Evolutionary conservation across 352 stramenopile species (phyloP).

Genomic region (Globisporangium iwayamae): DNA sequence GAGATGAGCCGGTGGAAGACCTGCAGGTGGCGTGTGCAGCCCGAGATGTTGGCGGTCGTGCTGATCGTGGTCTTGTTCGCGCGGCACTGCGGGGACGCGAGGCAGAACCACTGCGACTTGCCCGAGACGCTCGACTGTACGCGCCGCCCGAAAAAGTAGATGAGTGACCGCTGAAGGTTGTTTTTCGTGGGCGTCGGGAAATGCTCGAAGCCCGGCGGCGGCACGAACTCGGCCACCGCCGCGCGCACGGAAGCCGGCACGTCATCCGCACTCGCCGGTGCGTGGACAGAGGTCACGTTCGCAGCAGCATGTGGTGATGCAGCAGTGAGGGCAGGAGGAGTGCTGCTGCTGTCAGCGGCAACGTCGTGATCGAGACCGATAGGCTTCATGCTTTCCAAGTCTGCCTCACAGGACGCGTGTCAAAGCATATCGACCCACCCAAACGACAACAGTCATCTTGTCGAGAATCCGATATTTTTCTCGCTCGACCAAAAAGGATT

Average conservation of each 20-base stretch:
- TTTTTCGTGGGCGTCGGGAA: slow-evolving; percentile 24
- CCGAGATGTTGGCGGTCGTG: slow-evolving; percentile 23
- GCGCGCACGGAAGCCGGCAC: slow-evolving; percentile 11
- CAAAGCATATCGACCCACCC: no score
- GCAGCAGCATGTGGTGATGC: background rate
- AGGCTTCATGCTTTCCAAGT: background rate
- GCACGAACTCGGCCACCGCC: slow-evolving; percentile 15
- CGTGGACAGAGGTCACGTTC: background rate
- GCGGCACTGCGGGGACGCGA: slow-evolving; percentile 20
- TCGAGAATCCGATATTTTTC: no score
- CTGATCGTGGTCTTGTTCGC: slow-evolving; percentile 23
- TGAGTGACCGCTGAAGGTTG: slow-evolving; percentile 24
- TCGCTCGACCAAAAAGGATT: no score
- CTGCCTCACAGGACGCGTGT: no score
- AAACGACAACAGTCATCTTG: no score
- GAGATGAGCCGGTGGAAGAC: slow-evolving; percentile 25
- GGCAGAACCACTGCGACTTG: slow-evolving; percentile 25
- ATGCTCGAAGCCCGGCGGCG: slow-evolving; percentile 16
- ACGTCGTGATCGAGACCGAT: background rate
- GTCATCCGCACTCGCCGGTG: slow-evolving; percentile 8
- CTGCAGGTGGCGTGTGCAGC: slow-evolving; percentile 24
- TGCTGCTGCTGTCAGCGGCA: background rate
- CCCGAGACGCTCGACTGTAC: slow-evolving; percentile 9
- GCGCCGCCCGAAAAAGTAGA: slow-evolving; percentile 25
- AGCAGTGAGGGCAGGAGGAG: background rate